Base-by-base conservation (phyloP, 2,329 filamentous ascomycete genomes). In the Fusarium sp. region DNA sequence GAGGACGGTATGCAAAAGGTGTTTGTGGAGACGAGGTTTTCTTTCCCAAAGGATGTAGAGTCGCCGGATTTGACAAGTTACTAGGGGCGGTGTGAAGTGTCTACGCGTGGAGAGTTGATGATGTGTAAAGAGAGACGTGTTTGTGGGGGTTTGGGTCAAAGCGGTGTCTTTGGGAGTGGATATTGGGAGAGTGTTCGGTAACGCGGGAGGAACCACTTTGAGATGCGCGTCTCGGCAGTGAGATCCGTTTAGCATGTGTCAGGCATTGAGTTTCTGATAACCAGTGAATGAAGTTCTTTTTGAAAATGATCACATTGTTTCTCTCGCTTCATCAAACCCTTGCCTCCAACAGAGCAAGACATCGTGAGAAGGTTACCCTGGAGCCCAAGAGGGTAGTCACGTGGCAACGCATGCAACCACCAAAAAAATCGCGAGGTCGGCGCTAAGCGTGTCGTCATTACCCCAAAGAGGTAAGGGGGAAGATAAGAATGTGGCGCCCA, bases 1-100 rank as follows among this genome's bases (percentile, higher is more conserved):
- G 84, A 91, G 65, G 90, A 93, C 72, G 82, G 83, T 4, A 91
- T 96, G 84, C 93, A 96, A 79, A 96, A 97, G 84, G 86, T 96
- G 1, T 96, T 85, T 77, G 83, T 86, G 1, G 82, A 89, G 81
- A 89, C 87, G 2, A 85, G 82, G 75, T 87, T 86, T 62, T 88
- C 86, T 1, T 77, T 80, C 27, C 85, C 86, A 0, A 76, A 79
- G 13, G 81, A 81, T 5, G 51, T 63, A 6, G 23, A 10, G 27
- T 57, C 68, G 3, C 68, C 68, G 20, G 42, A 40, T 4, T 67
- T 71, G 44, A 71, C 68, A 25, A 71, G 59, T 42, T 71, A 71
- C 33, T 71, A 49, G 49, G 9, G 44, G 44, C 23, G 42, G 42
- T 46, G 20, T 46, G 20, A 46, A 46, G 40, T 44, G 13, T 44